Evolutionary conservation across 352 stramenopile species (phyloP), one percentile per base, ranked within the genome.

Genomic region (Pythium angustatum): DNA sequence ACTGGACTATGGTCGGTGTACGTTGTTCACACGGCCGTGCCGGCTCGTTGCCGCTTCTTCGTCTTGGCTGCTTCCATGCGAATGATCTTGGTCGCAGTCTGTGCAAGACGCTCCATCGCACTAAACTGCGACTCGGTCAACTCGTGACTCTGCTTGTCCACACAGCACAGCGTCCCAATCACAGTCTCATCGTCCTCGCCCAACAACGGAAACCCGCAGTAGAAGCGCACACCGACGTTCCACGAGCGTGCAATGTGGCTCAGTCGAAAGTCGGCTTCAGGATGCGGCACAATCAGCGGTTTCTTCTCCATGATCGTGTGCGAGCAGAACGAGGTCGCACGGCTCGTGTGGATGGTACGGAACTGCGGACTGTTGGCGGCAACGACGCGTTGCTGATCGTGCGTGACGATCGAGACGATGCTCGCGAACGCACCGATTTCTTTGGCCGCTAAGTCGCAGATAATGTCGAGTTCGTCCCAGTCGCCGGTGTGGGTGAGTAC

Each of bases 181-280:
- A 85, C 64, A 1, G 69, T 80, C 54, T n/a, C n/a, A n/a, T 86
- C 68, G 9, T 73, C 68, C 1, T 57, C 58, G 2, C 21, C 38
- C 4, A 86, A 19, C 8, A 91, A 54, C 26, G 83, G 83, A 28
- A 90, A 89, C 2, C 83, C 83, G 59, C 77, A 90, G 74, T 91
- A 90, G 58, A 85, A 91, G 41, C 75, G 77, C n/a, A 79, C 67
- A 11, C 69, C 66, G 48, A 80, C 69, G 14, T 63, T 56, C 21
- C 79, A 62, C 12, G 48, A 28, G 1, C 38, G 14, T 24, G 38
- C 24, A 19, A 49, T 63, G 43, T 74, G 70, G 36, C 28, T 50
- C 26, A 91, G 86, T 9, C 82, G 82, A 49, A 88, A 74, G 63
- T 91, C 82, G 5, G 78, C 68, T 33, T 84, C 74, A 1, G 72